Evolutionary conservation across 257 asterid genomes (phyloP).

Genomic region (Forsythia suspensa): DNA sequence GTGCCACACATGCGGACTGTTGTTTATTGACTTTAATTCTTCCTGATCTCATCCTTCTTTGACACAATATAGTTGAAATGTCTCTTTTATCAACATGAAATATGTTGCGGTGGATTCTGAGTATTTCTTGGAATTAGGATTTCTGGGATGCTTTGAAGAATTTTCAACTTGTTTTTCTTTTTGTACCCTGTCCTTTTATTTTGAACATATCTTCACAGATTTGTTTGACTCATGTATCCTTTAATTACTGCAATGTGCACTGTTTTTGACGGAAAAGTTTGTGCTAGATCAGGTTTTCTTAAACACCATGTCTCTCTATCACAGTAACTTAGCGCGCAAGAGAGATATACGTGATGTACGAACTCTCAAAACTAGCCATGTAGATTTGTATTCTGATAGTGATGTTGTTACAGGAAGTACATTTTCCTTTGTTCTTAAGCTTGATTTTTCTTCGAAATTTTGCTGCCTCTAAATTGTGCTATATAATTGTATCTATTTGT

Average conservation of each 20-base stretch:
- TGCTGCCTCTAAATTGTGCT: background rate
- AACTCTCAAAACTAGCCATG: background rate
- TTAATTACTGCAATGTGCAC: background rate
- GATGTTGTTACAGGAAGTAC: background rate
- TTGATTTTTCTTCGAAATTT: background rate
- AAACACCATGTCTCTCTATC: background rate
- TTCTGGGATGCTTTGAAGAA: background rate
- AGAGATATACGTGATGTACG: background rate
- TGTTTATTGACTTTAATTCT: background rate
- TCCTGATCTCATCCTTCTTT: background rate
- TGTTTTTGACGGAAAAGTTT: background rate
- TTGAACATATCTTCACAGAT: background rate
- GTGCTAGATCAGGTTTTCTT: background rate
- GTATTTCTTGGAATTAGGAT: background rate
- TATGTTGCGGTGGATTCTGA: background rate
- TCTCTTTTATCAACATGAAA: slow-evolving; percentile 11
- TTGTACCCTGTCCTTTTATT: background rate
- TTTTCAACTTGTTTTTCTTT: background rate
- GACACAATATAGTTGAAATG: slow-evolving; percentile 9
- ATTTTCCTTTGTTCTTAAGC: background rate
- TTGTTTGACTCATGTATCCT: background rate
- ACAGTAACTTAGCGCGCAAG: background rate
- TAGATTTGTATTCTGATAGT: background rate
- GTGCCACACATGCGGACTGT: background rate
- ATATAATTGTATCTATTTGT: background rate